Evolutionary conservation across 495 filamentous ascomycete species (phyloP), one percentile per base, ranked within the genome.

Genomic region (Pseudomonodictys pantanalensis): DNA sequence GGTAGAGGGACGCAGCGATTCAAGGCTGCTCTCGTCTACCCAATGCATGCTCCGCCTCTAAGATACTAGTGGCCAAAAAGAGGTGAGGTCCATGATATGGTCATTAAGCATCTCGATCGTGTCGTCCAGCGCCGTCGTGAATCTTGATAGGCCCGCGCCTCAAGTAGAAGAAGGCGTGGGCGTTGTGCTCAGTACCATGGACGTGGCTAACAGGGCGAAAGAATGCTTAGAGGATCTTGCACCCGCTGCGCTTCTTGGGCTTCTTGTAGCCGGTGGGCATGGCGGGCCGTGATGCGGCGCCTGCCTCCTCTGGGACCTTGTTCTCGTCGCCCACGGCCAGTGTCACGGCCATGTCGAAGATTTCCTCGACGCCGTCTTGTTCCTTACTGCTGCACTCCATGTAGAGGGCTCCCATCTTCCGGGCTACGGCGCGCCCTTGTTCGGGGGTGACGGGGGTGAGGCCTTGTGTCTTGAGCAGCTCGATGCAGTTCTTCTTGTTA

Each of bases 361-460:
- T 91, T 61, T 96, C 91, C 67, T 97, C 89, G 29, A 98, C 92
- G 48, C 93, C 93, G 30, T 76, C 82, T 88, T 92, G 92, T 74
- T 97, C 93, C 75, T 97, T 97, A 74, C 87, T 91, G 67, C 90
- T 95, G 81, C 93, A 98, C 76, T 98, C 93, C 77, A 95, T 90
- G 75, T 98, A 98, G 47, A 84, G 81, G 24, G 95, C 95, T 47
- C 87, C 86, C 95, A 97, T 97, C 70, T 89, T 88, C 62, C 83
- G 78, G 32, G 93, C 92, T 32, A 97, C 92, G 6, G 82, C 83
- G 46, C 84, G 78, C 32, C 93, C 93, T 77, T 98, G 93, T 66
- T 96, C 85, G 56, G 83, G 84, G 0, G 90, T 95, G 20, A 98
- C 91, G 7, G 93, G 93, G 1, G 92, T 96, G 39, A 97, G 82